Base-by-base conservation (phyloP, 2,329 filamentous ascomycete species). In the Pestalotiopsis sp. region DNA sequence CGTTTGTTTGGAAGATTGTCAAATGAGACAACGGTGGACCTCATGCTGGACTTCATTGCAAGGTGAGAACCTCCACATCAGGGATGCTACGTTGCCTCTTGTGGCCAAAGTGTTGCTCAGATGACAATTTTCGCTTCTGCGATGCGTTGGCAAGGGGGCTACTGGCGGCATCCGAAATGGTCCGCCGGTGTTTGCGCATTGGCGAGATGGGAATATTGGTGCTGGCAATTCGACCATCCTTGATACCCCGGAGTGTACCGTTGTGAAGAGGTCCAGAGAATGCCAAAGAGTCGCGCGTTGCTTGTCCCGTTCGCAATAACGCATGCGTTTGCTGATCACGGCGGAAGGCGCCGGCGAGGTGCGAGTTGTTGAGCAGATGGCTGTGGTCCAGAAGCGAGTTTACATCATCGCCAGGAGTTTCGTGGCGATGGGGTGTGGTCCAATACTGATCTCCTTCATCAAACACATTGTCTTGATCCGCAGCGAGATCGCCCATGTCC, bases 271-370 rank as follows among this genome's bases (percentile, higher is more conserved):
- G 85, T 64, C 87, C 83, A 66, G 88, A 86, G 77, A 91, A 88
- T 64, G 88, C 85, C 31, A 92, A 83, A 52, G 90, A 90, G 73
- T 91, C 87, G 68, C 87, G 81, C 49, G 88, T 90, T 25, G 87
- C 87, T 74, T 88, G 86, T 75, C 86, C 87, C 79, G 87, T 89
- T 71, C 87, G 79, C 69, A 90, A 88, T 69, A 90, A 81, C 73
- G 88, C 86, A 76, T 88, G 85, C 76, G 88, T 88, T 83, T 84
- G 89, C 77, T 88, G 90, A 78, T 88, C 91, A 71, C 84, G 88
- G 67, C 92, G 92, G 84, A 96, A 97, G 1, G 93, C 92, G 49
- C 92, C 92, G 45, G 96, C 92, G 14, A 91, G 88, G 68, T 90
- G 88, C 9, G 85, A 80, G 69, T 88, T 88, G 72, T 89, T 88